A percentile compares a stretch with the other conserved stretches of the same genome.
Conservation (phyloP, 306 rosid species). For the Hippophae rhamnoides region DNA sequence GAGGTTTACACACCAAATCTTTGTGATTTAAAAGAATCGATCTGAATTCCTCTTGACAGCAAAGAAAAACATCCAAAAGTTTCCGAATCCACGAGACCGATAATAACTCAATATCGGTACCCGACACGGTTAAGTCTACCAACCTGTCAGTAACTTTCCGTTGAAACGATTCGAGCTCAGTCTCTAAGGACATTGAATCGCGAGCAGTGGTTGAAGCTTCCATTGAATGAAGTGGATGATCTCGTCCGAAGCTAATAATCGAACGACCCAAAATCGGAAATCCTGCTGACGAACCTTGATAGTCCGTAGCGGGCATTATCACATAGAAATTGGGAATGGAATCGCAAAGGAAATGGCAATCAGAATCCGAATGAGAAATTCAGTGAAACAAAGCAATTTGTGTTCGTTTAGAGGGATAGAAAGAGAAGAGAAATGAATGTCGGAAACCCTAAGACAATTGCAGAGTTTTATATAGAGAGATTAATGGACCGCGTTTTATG, state of each 20-base stretch:
- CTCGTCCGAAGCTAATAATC: slow-evolving; percentile 33
- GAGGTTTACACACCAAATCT: slow-evolving; percentile 22
- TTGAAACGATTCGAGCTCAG: slow-evolving; percentile 61
- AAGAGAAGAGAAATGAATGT: no score
- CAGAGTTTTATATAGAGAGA: no score
- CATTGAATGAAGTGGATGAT: slow-evolving; percentile 37
- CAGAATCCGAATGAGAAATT: no score
- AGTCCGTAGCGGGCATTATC: slow-evolving; percentile 63
- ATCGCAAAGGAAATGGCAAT: no score
- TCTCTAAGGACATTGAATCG: slow-evolving; percentile 9
- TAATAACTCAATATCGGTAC: slow-evolving; percentile 32
- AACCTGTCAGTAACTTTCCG: slow-evolving; percentile 41
- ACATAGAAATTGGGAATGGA: not conserved
- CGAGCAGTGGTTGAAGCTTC: slow-evolving; percentile 15
- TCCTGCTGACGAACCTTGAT: slow-evolving; percentile 50
- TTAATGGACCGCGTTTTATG: no score
- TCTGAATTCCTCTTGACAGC: slow-evolving; percentile 56
- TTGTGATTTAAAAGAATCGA: slow-evolving; percentile 32
- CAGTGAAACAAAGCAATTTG: no score
- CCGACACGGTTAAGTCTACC: slow-evolving; percentile 19
- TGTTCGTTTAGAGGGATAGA: no score
- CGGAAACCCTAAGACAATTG: no score
- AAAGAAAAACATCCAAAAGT: slow-evolving; percentile 60
- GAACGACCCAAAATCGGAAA: slow-evolving; percentile 52
- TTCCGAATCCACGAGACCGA: slow-evolving; percentile 62